Evolutionary conservation across 768 basidiomycete genomes (phyloP), one percentile per base, ranked within the genome.

Genomic region (Tricholoma sp.): DNA sequence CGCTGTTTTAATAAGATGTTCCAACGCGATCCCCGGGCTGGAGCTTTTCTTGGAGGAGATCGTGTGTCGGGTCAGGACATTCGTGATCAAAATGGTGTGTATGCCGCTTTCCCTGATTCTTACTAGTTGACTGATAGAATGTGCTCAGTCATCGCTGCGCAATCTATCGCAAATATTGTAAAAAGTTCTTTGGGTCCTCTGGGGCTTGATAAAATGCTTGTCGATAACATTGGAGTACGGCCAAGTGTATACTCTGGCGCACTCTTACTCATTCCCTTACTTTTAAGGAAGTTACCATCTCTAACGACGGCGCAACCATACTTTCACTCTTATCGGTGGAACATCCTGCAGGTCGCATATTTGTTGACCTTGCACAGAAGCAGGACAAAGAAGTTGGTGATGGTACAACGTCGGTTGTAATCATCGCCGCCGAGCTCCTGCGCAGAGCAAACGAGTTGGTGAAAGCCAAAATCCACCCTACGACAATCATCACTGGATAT

Each of bases 381-480:
- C 95, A 98, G 73, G 97, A 99, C 73, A 97, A 95, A 70, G 97
- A 99, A 74, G 97, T 99, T 9, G 97, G 97, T 35, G 97, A 99
- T 75, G 97, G 97, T 12, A 99, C 97, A 7, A 99, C 97, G 2
- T 98, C 94, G 21, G 97, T 99, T 43, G 97, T 99, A 50, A 91
- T 99, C 64, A 83, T 99, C 69, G 95, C 95, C 54, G 94, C 97
- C n/a, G 97, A 98, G 72, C 83, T 98, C 47, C 80, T 98, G 62
- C 88, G 92, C 60, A 85, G 97, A 54, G 97, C 96, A 55, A 98
- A 98, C 69, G 97, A 98, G 70, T 87, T 99, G 45, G 94, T 99
- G 63, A 93, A 97, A 75, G 88, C 92, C 62, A 98, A 94, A 74
- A 98, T 99, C 54, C 97, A 99, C 72, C 97, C 97, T 0, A 99